Percentiles rank a stretch among this genome's conserved stretches.
Conservation (phyloP, 1,284 basidiomycete genomes). For the Cystobasidium slooffiae region DNA sequence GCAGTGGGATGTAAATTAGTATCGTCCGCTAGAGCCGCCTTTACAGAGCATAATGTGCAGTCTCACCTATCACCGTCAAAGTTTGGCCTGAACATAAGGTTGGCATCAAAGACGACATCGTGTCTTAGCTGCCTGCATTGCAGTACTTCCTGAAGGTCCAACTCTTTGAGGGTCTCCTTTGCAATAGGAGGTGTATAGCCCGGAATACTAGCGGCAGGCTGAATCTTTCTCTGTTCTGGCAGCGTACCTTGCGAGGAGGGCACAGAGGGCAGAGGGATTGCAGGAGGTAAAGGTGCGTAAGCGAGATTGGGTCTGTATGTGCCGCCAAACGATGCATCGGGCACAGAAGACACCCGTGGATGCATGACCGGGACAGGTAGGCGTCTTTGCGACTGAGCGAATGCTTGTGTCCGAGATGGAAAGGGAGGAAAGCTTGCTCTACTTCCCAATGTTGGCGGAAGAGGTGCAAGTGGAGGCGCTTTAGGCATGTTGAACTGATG, state of each 20-base stretch:
- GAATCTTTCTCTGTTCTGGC: not conserved
- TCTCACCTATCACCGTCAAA: constrained; percentile 56
- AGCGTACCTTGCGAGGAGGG: no score
- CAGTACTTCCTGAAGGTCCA: constrained; percentile 83
- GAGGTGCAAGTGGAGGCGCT: not conserved
- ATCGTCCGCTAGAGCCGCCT: not conserved
- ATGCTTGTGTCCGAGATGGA: constrained; percentile 4
- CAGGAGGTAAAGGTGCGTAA: not conserved
- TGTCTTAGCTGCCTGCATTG: constrained; percentile 89
- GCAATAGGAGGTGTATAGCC: constrained; percentile 77
- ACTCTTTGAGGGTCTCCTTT: constrained; percentile 76
- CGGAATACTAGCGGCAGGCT: constrained; percentile 57
- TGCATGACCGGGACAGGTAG: not conserved
- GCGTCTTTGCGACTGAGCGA: not conserved
- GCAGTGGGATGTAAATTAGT: not conserved
- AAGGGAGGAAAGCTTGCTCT: not conserved
- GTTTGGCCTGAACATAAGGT: constrained; percentile 58
- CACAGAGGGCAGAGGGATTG: not conserved
- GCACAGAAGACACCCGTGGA: not conserved
- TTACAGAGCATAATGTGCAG: not conserved
- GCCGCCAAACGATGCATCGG: not conserved
- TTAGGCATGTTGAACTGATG: constrained; percentile 25
- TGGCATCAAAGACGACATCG: constrained; percentile 77
- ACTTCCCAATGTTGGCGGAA: not conserved
- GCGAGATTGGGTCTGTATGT: not conserved